Evolutionary conservation across 352 stramenopile genomes (phyloP).

Genomic region (Phytophthora sojae): DNA sequence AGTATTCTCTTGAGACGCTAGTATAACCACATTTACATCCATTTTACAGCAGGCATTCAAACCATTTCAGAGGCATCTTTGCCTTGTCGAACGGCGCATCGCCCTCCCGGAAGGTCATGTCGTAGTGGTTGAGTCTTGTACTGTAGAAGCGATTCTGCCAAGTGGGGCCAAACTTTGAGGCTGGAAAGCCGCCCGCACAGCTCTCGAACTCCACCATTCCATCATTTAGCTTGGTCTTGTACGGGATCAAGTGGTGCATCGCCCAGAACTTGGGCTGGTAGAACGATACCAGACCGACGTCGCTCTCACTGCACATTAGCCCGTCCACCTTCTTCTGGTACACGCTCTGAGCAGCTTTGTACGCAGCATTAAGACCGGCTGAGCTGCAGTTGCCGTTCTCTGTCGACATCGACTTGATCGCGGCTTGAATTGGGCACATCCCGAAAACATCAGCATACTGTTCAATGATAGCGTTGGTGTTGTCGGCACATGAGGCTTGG

Average conservation of each 20-base stretch:
- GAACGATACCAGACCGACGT: conserved; percentile 28
- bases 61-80: conserved; percentile 62
- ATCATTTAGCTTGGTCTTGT: conserved; percentile 27
- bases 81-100: conserved; percentile 44
- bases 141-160: conserved; percentile 13
- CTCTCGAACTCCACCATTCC: conserved; percentile 42
- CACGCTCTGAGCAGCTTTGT: conserved; percentile 21
- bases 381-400: conserved; percentile 24
- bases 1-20: background rate
- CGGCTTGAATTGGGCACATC: conserved; percentile 7
- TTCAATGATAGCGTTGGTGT: conserved; percentile 3
- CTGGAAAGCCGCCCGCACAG: conserved; percentile 14
- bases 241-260: conserved; percentile 17
- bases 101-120: conserved; percentile 52
- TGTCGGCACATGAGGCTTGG: conserved; percentile 2
- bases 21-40: background rate
- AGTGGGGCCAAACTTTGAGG: conserved; percentile 7
- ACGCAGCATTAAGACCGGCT: conserved; percentile 13
- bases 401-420: conserved; percentile 24
- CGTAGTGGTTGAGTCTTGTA: conserved; percentile 47
- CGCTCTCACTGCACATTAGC: conserved; percentile 35
- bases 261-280: conserved; percentile 19
- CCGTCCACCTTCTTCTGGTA: conserved; percentile 26
- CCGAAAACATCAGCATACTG: conserved; percentile 3
- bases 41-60: conserved; percentile 48